Conservation (phyloP, 75 land plant species). For the Pinus albicaulis region DNA sequence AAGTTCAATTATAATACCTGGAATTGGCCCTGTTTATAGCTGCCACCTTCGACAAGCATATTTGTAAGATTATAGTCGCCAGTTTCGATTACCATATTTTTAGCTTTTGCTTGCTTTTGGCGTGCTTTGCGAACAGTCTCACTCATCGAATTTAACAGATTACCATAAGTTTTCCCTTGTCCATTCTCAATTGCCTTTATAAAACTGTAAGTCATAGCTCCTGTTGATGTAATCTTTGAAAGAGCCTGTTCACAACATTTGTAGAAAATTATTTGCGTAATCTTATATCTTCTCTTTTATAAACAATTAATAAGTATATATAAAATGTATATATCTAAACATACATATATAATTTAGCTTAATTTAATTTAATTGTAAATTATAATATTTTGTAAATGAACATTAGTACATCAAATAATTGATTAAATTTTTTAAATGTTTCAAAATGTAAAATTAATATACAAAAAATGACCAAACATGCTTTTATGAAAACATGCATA, state of each 20-base stretch:
- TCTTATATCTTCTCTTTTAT: too few species aligned
- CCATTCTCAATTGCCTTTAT: slow-evolving; percentile 57
- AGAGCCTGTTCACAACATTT: slow-evolving; percentile 19
- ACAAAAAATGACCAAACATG: too few species aligned
- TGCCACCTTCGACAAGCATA: slow-evolving; percentile 44
- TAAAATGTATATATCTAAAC: too few species aligned
- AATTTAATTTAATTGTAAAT: too few species aligned
- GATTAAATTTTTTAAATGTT: too few species aligned
- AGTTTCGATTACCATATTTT: slow-evolving; percentile 34
- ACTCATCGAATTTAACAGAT: slow-evolving; percentile 28
- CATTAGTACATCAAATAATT: too few species aligned
- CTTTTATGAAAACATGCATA: background rate
- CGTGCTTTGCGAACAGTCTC: slow-evolving; percentile 13
- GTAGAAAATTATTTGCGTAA: background rate
- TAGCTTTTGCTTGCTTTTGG: slow-evolving; percentile 17
- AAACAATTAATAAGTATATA: too few species aligned
- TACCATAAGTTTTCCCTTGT: slow-evolving; percentile 31
- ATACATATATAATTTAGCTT: too few species aligned
- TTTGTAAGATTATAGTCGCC: slow-evolving; percentile 18
- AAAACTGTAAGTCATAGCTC: slow-evolving; percentile 55
- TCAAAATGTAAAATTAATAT: too few species aligned
- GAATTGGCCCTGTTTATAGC: background rate
- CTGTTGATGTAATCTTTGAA: slow-evolving; percentile 30
- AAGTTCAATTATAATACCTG: too few species aligned
- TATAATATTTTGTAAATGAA: too few species aligned